Conservation (phyloP, 2,329 filamentous ascomycete species). For the Seiridium unicorne region DNA sequence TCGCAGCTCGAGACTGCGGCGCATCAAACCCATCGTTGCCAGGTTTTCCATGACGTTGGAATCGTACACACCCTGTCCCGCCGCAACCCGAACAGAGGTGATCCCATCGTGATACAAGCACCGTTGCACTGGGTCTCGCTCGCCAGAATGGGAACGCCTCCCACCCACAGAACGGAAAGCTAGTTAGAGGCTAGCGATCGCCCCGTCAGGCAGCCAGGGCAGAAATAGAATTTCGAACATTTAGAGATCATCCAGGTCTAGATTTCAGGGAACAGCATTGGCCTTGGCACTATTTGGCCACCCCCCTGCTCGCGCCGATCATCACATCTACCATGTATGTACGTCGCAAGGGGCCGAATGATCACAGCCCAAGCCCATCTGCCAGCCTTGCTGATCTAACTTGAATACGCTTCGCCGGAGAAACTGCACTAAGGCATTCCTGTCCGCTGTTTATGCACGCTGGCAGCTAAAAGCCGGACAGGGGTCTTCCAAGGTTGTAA, state of each 20-base stretch:
- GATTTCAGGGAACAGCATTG: neutral
- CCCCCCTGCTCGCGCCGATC: neutral
- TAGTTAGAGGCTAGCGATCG: too few relatives aligned
- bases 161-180: too few relatives aligned
- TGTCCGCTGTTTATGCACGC: conserved; percentile 6
- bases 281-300: neutral
- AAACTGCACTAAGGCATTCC: conserved; percentile 5
- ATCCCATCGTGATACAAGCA: too few relatives aligned
- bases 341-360: neutral
- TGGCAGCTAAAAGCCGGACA: neutral
- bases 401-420: neutral
- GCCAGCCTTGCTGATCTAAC: neutral
- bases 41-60: too few relatives aligned
- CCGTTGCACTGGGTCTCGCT: too few relatives aligned
- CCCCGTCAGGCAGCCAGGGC: too few relatives aligned
- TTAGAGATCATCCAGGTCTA: neutral
- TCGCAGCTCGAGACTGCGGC: neutral
- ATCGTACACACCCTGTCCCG: too few relatives aligned
- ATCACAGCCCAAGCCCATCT: neutral
- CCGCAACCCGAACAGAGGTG: too few relatives aligned
- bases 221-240: neutral
- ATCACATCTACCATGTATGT: neutral
- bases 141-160: too few relatives aligned
- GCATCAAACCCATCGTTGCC: too few relatives aligned
- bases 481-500: neutral